Base-by-base conservation (phyloP, 2,329 filamentous ascomycete species). In the Nemania abortiva region DNA sequence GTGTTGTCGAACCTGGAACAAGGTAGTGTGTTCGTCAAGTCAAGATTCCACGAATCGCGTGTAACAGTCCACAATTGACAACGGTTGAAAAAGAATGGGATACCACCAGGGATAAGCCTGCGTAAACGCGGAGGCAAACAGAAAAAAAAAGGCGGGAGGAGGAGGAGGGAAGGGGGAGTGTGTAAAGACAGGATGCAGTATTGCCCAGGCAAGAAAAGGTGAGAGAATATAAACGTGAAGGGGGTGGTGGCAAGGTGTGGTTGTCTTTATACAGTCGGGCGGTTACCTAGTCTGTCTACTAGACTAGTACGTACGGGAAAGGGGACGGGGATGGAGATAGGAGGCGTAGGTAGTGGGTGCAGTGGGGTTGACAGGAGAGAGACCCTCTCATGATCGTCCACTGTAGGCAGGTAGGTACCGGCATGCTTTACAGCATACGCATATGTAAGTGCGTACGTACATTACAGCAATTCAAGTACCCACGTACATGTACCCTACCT, bases 11-110 rank as follows among this genome's bases (percentile, higher is more conserved):
- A 18, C 7, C 29, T 59, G 15, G 69, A 65, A 68, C 66, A 69
- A 70, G 34, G 65, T 29, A 42, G 65, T 47, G 18, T 52, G 58
- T 66, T 58, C 54, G 55, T 58, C 11, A 39, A 60, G 22, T 53
- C 22, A 53, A 54, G 29, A 49, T 65, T 49, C 37, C 56, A 69
- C 57, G 29, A 58, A 59, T 27, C 52, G 65, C 31, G 58, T 65
- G 65, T 27, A 57, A 69, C 58, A 66, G 50, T 63, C 20, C 58
- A 60, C 69, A 42, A 61, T 52, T 49, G 55, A 54, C 27, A 22
- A 31, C n/a, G 24, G 34, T 2, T 52, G 27, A 24, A 60, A 67
- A 49, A 54, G 52, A 65, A 53, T 29, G 59, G 59, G 42, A 62
- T 50, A 57, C 54, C 55, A 67, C 55, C 59, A 63, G 63, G 63